A percentile compares a stretch with the other conserved stretches of the same genome.
Evolutionary conservation across 2,329 filamentous ascomycete species (phyloP).

Genomic region (Cadophora sp.): DNA sequence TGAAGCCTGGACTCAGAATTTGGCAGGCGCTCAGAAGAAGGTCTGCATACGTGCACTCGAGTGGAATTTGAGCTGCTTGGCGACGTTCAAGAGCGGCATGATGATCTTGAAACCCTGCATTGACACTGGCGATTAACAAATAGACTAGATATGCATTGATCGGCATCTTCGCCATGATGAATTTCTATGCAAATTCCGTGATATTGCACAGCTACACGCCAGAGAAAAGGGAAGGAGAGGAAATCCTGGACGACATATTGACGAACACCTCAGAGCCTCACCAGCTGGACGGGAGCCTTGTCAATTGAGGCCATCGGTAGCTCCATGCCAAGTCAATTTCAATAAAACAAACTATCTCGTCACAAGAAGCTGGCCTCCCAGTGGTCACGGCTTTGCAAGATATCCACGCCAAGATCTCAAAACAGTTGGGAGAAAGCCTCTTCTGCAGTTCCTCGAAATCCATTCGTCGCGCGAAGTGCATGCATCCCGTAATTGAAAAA

Average conservation of each 20-base stretch:
- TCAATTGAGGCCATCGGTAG: neutral
- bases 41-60: neutral
- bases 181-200: neutral
- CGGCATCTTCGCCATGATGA: neutral
- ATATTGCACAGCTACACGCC: no score
- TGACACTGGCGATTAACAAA: neutral
- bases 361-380: neutral
- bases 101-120: conserved; percentile 6
- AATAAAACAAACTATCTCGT: neutral
- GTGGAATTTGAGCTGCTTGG: neutral
- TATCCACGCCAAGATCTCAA: conserved; percentile 5
- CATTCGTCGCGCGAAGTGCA: neutral
- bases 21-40: conserved; percentile 6
- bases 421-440: conserved; percentile 5
- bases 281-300: neutral
- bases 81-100: neutral
- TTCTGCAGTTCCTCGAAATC: neutral
- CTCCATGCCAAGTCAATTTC: neutral
- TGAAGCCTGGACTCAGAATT: conserved; percentile 3
- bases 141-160: neutral
- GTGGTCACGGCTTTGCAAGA: neutral
- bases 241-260: neutral
- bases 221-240: neutral
- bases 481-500: neutral
- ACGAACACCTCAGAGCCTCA: neutral